phyloP scores from a whole-genome alignment of 352 stramenopile genomes.

The Phytophthora ohioensis region DNA sequence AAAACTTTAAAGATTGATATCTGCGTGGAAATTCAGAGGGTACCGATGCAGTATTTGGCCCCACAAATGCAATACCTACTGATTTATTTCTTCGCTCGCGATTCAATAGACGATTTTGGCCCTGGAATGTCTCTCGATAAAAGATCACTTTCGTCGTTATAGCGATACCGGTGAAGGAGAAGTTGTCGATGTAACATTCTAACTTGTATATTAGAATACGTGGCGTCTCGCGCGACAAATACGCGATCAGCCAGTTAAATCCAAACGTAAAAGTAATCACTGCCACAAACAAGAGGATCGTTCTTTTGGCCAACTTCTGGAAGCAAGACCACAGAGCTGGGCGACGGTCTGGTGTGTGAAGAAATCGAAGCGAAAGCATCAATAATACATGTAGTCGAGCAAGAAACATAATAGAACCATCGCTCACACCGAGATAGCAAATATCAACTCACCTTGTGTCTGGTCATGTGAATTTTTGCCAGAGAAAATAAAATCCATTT shows the following conservation, averaged over 20 bases:
- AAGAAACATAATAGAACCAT: constrained; percentile 15
- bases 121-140: constrained; percentile 22
- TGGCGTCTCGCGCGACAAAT: neutral
- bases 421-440: constrained; percentile 16
- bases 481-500: constrained; percentile 24
- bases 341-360: neutral
- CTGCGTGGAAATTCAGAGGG: too few relatives aligned
- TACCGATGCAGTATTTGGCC: too few relatives aligned
- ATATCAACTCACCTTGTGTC: constrained; percentile 6
- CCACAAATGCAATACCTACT: too few relatives aligned
- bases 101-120: constrained; percentile 2
- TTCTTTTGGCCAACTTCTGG: neutral
- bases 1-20: neutral
- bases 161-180: constrained; percentile 20
- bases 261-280: neutral
- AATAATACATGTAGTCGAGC: neutral
- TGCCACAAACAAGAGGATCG: neutral
- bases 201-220: constrained; percentile 13
- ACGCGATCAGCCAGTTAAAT: neutral
- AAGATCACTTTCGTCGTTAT: constrained; percentile 6
- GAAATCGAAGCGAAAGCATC: constrained; percentile 21
- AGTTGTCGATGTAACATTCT: constrained; percentile 14
- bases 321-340: constrained; percentile 27
- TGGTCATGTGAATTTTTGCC: constrained; percentile 18
- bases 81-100: too few relatives aligned